Evolutionary conservation across 306 rosid species (phyloP).

Genomic region (Casuarina glauca): DNA sequence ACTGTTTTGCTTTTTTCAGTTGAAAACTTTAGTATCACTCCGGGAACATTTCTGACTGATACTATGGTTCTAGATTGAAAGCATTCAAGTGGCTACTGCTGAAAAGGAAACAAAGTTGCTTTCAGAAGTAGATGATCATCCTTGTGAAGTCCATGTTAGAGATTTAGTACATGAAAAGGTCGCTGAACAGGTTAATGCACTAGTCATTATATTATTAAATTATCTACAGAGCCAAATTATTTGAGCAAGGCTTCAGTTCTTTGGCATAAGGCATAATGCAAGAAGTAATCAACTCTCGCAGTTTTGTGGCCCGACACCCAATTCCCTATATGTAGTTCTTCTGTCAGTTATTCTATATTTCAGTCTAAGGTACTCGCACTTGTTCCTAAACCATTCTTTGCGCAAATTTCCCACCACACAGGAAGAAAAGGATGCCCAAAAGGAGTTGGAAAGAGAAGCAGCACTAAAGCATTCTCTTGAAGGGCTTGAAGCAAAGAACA

Average conservation of each 20-base stretch:
- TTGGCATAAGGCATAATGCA: background rate
- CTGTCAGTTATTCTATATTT: background rate
- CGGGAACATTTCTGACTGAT: constrained; percentile 21
- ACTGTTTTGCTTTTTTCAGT: background rate
- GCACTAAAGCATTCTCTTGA: constrained; percentile 58
- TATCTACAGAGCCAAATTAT: background rate
- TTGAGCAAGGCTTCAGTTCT: background rate
- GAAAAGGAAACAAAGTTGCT: constrained; percentile 62
- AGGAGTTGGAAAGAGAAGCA: constrained; percentile 55
- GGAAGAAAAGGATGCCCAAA: constrained; percentile 65
- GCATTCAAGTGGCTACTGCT: constrained; percentile 49
- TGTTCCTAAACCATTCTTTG: constrained; percentile 19
- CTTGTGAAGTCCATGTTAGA: constrained; percentile 44
- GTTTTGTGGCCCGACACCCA: constrained; percentile 5
- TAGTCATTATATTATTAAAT: background rate
- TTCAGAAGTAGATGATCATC: constrained; percentile 65
- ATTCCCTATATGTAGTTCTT: background rate
- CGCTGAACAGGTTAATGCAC: constrained; percentile 54
- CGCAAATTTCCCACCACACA: constrained; percentile 35
- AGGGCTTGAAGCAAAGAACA: constrained; percentile 71
- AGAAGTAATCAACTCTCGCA: background rate
- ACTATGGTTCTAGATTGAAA: constrained; percentile 55
- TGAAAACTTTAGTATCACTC: background rate
- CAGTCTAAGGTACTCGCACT: background rate
- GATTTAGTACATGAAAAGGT: constrained; percentile 59